Conservation (phyloP, 129 eudicot species). For the Lactuca saligna region DNA sequence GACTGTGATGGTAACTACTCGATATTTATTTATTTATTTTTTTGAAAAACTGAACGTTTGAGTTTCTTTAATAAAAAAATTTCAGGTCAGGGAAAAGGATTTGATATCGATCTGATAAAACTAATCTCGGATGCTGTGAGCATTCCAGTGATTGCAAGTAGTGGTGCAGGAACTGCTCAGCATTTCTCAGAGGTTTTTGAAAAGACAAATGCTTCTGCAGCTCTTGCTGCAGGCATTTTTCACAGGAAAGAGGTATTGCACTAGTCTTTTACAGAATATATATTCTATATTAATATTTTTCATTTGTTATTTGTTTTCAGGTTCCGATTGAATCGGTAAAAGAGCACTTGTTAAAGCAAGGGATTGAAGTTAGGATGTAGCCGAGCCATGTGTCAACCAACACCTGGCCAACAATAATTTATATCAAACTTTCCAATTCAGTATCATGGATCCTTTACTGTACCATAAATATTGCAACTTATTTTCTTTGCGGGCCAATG, state of each 20-base stretch:
- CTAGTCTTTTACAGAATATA: no score
- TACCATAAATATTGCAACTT: neutral
- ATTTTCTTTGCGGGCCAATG: neutral
- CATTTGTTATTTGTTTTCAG: conserved; percentile 32
- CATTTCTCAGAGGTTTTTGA: conserved; percentile 88
- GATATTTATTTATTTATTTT: neutral
- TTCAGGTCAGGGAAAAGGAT: conserved; percentile 97
- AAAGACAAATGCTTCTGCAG: conserved; percentile 94
- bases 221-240: conserved; percentile 98
- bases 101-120: conserved; percentile 74
- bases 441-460: neutral
- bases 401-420: neutral
- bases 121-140: conserved; percentile 87
- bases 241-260: conserved; percentile 83
- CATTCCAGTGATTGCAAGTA: conserved; percentile 97
- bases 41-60: neutral
- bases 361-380: conserved; percentile 76
- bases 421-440: conserved; percentile 7
- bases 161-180: conserved; percentile 84
- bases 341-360: conserved; percentile 62
- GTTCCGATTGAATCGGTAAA: conserved; percentile 84
- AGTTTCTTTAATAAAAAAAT: neutral
- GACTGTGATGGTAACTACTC: conserved; percentile 83
- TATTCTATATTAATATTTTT: no score
- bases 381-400: conserved; percentile 1